phyloP scores from a whole-genome alignment of 345 rosid species.

The Murraya koenigii region DNA sequence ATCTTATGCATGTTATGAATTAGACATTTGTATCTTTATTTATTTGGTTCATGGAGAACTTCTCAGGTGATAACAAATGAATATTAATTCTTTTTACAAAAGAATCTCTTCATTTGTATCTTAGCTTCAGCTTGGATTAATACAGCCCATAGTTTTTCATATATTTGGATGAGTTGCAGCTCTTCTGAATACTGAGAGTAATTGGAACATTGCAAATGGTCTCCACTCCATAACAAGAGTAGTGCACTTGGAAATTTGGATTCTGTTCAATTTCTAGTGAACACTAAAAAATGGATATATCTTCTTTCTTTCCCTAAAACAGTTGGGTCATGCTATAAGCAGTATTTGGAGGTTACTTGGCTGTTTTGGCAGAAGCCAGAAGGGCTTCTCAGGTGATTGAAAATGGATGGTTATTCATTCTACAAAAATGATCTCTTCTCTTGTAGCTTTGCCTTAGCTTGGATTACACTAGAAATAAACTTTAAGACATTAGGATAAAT shows the following conservation, averaged over 20 bases:
- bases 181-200: neutral
- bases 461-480: neutral
- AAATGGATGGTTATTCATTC: neutral
- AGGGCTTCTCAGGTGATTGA: neutral
- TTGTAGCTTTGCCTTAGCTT: neutral
- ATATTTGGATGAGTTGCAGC: neutral
- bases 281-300: neutral
- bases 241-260: neutral
- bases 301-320: neutral
- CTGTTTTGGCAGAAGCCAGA: neutral
- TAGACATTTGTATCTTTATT: neutral
- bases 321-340: neutral
- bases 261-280: neutral
- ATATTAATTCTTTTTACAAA: neutral
- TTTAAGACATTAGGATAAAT: neutral
- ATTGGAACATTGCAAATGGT: neutral
- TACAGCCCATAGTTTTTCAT: neutral
- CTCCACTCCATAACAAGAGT: neutral
- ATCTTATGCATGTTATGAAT: neutral
- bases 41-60: neutral
- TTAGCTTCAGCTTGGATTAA: neutral
- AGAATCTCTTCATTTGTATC: neutral
- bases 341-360: neutral
- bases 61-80: neutral
- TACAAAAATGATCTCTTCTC: neutral